A percentile compares a stretch with the other conserved stretches of the same genome.
phyloP scores from a whole-genome alignment of 192 early-diverging fungal species.

The Backusella circina region DNA sequence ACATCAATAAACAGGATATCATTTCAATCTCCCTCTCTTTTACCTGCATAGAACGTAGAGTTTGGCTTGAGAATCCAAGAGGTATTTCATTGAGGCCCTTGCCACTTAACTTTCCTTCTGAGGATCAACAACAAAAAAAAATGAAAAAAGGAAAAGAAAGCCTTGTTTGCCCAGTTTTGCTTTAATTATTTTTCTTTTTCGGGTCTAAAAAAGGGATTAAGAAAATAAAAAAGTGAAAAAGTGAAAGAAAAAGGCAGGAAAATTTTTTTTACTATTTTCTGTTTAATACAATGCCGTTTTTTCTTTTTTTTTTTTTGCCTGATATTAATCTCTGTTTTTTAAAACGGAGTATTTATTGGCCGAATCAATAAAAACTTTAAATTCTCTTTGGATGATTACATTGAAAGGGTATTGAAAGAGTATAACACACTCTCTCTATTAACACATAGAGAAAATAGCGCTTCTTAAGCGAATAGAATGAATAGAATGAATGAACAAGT shows the following conservation, averaged over 20 bases:
- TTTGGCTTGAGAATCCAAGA: conserved; percentile 2
- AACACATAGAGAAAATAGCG: too few species aligned
- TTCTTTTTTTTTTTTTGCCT: not conserved
- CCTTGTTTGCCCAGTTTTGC: not conserved
- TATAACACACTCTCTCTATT: too few species aligned
- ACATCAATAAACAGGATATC: not conserved
- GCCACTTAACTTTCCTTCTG: not conserved
- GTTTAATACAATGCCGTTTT: not conserved
- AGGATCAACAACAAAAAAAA: not conserved
- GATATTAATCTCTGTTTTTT: not conserved
- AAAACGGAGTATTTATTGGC: not conserved
- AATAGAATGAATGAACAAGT: too few species aligned
- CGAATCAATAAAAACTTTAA: conserved; percentile 5
- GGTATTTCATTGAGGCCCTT: not conserved
- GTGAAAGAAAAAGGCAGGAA: not conserved
- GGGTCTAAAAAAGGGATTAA: not conserved
- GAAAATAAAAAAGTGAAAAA: not conserved
- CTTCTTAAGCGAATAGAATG: too few species aligned
- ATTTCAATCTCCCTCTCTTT: too few species aligned
- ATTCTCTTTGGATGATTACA: too few species aligned
- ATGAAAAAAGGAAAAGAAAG: not conserved
- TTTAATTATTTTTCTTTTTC: not conserved
- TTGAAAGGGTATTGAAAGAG: too few species aligned
- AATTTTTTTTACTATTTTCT: not conserved
- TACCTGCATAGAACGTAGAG: conserved; percentile 20